Percentiles rank a stretch among this genome's conserved stretches.
Conservation (phyloP, 768 basidiomycete genomes). For the Mrakia blollopis region DNA sequence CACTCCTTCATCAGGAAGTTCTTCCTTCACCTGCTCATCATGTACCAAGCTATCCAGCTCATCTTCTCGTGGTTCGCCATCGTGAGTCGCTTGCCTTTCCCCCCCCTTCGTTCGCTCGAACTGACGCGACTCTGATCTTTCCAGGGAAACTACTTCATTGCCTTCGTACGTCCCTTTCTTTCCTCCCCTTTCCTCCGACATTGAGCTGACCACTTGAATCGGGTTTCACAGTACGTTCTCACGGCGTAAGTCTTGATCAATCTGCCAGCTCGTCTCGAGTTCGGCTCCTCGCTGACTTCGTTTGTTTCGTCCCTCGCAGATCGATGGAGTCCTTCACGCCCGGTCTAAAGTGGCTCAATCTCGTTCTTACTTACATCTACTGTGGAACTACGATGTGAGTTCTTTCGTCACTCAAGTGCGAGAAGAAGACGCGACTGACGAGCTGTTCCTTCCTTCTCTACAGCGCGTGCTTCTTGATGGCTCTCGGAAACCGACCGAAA, state of each 20-base stretch:
- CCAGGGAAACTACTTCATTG: slow-evolving; percentile 89
- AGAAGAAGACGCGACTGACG: background rate
- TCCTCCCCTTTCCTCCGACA: too few relatives aligned
- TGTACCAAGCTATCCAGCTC: slow-evolving; percentile 45
- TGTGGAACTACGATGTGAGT: slow-evolving; percentile 65
- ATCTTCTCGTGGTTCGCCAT: slow-evolving; percentile 91
- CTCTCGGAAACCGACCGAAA: slow-evolving; percentile 86
- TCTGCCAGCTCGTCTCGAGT: background rate
- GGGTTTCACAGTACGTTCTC: slow-evolving; percentile 31
- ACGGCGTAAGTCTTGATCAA: background rate
- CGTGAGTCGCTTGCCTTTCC: slow-evolving; percentile 49
- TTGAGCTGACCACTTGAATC: too few relatives aligned
- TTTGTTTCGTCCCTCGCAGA: slow-evolving; percentile 40
- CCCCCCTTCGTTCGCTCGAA: slow-evolving; percentile 60
- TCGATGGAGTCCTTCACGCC: slow-evolving; percentile 56
- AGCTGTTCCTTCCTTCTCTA: background rate
- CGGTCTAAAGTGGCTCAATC: slow-evolving; percentile 52
- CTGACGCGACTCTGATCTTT: background rate
- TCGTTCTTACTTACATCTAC: slow-evolving; percentile 79
- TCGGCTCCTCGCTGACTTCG: background rate
- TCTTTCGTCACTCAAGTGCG: background rate
- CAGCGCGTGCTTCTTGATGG: slow-evolving; percentile 68
- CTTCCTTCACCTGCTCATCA: slow-evolving; percentile 31
- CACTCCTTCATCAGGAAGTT: slow-evolving; percentile 28
- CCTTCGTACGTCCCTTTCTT: slow-evolving; percentile 53